A percentile compares a stretch with the other conserved stretches of the same genome.
Evolutionary conservation across 1,284 basidiomycete genomes (phyloP).

Genomic region (Phellopilus nigrolimitatus): DNA sequence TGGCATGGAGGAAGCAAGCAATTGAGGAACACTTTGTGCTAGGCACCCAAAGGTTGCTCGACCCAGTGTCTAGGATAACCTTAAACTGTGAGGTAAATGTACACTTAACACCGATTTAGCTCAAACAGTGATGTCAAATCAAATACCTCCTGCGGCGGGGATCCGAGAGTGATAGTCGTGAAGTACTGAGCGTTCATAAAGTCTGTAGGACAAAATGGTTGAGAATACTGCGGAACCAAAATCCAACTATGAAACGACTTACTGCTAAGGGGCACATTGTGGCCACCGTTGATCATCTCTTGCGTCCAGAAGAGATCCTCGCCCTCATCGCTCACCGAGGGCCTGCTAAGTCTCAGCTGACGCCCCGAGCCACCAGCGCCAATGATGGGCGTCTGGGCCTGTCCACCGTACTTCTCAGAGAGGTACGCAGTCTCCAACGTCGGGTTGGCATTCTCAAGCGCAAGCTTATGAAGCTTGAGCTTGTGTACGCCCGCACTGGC

Average conservation of each 20-base stretch:
- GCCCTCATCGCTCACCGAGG: conserved; percentile 39
- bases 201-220: conserved; percentile 46
- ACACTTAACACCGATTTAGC: background rate
- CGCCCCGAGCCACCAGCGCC: conserved; percentile 73
- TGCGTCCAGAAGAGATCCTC: conserved; percentile 82
- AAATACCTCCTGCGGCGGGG: conserved; percentile 69
- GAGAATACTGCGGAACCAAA: conserved; percentile 5
- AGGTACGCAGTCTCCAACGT: conserved; percentile 77
- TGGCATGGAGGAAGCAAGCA: conserved; percentile 95
- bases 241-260: conserved; percentile 31
- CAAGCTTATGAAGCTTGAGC: conserved; percentile 83
- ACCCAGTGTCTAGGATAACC: conserved; percentile 86
- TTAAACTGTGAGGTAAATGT: conserved; percentile 52
- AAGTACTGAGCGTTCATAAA: conserved; percentile 99
- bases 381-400: conserved; percentile 59
- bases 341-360: conserved; percentile 45
- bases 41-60: conserved; percentile 94
- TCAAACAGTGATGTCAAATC: background rate
- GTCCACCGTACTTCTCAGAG: conserved; percentile 79
- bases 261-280: conserved; percentile 90
- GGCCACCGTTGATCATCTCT: conserved; percentile 66
- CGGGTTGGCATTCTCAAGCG: conserved; percentile 56
- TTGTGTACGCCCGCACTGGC: conserved; percentile 70
- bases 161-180: conserved; percentile 81
- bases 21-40: conserved; percentile 88